Percentiles rank a stretch among this genome's conserved stretches.
Conservation (phyloP, 2,329 filamentous ascomycete genomes). For the Mycosphaerella sp. region DNA sequence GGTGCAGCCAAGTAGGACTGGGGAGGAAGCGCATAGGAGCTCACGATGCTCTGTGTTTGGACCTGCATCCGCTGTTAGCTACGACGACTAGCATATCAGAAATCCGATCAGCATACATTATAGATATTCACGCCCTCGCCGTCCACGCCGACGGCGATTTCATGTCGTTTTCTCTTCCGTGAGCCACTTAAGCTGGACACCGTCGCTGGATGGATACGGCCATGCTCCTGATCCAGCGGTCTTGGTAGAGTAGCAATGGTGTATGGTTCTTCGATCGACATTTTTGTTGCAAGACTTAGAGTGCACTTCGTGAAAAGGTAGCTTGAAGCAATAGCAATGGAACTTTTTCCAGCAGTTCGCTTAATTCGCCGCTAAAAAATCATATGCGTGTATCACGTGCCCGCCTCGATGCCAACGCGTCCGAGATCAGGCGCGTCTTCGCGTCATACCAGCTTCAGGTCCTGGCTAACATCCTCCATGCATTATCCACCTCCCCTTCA, state of each 20-base stretch:
- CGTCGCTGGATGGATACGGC: constrained; percentile 38
- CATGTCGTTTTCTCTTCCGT: constrained; percentile 57
- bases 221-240: constrained; percentile 37
- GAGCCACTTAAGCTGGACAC: constrained; percentile 50
- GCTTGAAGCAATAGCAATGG: constrained; percentile 6
- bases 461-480: background rate
- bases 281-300: constrained; percentile 6
- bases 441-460: no score
- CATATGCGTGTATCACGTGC: no score
- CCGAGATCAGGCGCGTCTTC: no score
- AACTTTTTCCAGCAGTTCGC: constrained; percentile 1
- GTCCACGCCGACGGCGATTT: constrained; percentile 54
- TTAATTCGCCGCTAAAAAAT: background rate
- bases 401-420: no score
- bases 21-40: constrained; percentile 57
- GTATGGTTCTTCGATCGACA: constrained; percentile 34
- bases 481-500: background rate
- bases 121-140: constrained; percentile 58
- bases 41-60: constrained; percentile 54
- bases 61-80: constrained; percentile 39
- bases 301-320: background rate
- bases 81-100: background rate
- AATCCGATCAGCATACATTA: constrained; percentile 42
- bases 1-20: constrained; percentile 52
- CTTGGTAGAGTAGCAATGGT: constrained; percentile 41